phyloP scores from a whole-genome alignment of 2,329 filamentous ascomycete genomes.

The Grosmannia huntii region DNA sequence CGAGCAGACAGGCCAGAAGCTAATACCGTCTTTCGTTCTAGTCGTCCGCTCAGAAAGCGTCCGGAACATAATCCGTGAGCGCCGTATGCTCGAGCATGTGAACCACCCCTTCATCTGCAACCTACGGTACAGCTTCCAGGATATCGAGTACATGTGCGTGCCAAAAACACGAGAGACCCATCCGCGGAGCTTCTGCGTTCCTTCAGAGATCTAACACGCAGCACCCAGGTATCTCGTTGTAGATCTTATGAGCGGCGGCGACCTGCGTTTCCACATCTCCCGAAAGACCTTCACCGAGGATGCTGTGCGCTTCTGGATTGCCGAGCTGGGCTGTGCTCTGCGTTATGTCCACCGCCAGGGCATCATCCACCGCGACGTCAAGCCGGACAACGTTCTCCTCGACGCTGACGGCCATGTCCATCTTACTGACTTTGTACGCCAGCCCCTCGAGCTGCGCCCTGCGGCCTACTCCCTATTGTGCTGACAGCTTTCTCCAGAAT shows the following conservation, averaged over 20 bases:
- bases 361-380: conserved; percentile 84
- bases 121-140: conserved; percentile 95
- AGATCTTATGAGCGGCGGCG: conserved; percentile 94
- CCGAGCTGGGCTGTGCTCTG: conserved; percentile 83
- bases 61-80: conserved; percentile 93
- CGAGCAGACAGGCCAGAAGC: not conserved
- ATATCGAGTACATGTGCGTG: conserved; percentile 79
- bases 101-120: conserved; percentile 98
- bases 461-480: not conserved
- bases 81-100: conserved; percentile 94
- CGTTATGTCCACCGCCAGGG: conserved; percentile 75
- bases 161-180: conserved; percentile 24
- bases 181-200: not conserved
- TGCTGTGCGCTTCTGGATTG: conserved; percentile 92
- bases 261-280: conserved; percentile 94
- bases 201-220: conserved; percentile 22
- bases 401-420: conserved; percentile 90
- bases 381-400: conserved; percentile 81
- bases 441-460: conserved; percentile 7
- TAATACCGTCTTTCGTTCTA: conserved; percentile 22
- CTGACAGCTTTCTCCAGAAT: conserved; percentile 48
- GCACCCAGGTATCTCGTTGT: conserved; percentile 88
- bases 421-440: conserved; percentile 84
- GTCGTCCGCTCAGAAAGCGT: conserved; percentile 96
- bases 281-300: conserved; percentile 97